These are phyloP conservation scores for Hyaloperonospora arabidopsidis DNA, from an alignment of 352 stramenopile genomes.

Conservation along the genomic window DNA sequence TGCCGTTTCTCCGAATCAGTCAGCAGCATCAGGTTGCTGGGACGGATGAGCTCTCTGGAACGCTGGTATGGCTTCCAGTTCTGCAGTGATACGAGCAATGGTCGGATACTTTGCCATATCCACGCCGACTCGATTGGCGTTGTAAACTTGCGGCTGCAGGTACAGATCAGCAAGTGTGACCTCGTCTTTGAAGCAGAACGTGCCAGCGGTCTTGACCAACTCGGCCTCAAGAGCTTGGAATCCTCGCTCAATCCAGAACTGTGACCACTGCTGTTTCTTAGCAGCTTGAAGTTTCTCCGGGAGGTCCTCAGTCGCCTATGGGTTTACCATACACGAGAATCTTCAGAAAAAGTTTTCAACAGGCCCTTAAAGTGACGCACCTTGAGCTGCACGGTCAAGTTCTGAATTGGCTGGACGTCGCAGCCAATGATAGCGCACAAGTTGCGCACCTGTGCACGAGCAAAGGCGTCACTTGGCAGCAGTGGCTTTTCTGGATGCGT, in stretches of 20 bases:
- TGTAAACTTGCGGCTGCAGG: conserved; percentile 90
- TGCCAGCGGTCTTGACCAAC: conserved; percentile 41
- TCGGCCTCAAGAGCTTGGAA: conserved; percentile 78
- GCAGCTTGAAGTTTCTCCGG: conserved; percentile 44
- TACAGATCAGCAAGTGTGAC: conserved; percentile 87
- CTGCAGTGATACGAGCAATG: conserved; percentile 71
- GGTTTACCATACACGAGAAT: not conserved
- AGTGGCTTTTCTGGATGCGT: conserved; percentile 62
- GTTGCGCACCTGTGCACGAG: conserved; percentile 73
- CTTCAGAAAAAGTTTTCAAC: no score
- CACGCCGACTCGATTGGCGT: conserved; percentile 83
- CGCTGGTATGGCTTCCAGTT: conserved; percentile 56
- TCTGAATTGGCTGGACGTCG: conserved; percentile 89
- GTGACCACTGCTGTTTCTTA: conserved; percentile 42
- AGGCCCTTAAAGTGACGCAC: conserved; percentile 14
- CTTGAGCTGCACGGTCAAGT: conserved; percentile 65
- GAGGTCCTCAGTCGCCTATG: conserved; percentile 30
- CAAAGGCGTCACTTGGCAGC: conserved; percentile 61
- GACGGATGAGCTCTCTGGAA: conserved; percentile 81
- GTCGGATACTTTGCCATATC: conserved; percentile 85
- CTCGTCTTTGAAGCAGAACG: conserved; percentile 67
- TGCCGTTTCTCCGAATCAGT: conserved; percentile 8
- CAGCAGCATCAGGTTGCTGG: conserved; percentile 58
- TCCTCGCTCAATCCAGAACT: conserved; percentile 73
- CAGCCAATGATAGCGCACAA: conserved; percentile 87